These are phyloP conservation scores for Cladophialophora exuberans DNA, from an alignment of 2,329 filamentous ascomycete species.

Conservation along the genomic window DNA sequence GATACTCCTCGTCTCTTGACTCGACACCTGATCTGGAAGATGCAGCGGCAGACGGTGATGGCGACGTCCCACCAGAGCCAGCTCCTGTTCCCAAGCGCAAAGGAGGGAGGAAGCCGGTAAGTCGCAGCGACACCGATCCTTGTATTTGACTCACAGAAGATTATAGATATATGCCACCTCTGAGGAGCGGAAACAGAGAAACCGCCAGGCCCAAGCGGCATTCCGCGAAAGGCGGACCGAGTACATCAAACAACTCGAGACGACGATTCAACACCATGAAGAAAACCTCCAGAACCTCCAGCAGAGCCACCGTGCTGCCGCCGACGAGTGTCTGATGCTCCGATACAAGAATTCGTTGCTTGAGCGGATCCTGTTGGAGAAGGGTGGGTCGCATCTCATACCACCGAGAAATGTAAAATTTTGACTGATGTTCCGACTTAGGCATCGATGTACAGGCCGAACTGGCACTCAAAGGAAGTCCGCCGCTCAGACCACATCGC, in stretches of 20 bases:
- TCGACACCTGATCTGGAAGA: conserved; percentile 52
- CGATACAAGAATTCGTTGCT: conserved; percentile 97
- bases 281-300: conserved; percentile 90
- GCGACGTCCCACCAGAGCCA: conserved; percentile 41
- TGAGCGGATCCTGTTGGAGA: conserved; percentile 93
- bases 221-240: conserved; percentile 96
- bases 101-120: conserved; percentile 94
- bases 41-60: conserved; percentile 34
- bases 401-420: background rate
- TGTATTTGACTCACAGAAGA: conserved; percentile 4
- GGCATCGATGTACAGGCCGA: conserved; percentile 98
- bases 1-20: conserved; percentile 48
- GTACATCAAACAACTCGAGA: conserved; percentile 98
- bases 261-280: conserved; percentile 96
- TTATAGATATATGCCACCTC: conserved; percentile 94
- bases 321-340: conserved; percentile 96
- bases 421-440: conserved; percentile 40
- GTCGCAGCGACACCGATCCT: conserved; percentile 38
- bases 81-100: conserved; percentile 79
- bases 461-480: conserved; percentile 87
- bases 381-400: conserved; percentile 61
- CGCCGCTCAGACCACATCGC: conserved; percentile 63
- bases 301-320: conserved; percentile 89
- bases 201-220: conserved; percentile 93
- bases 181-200: conserved; percentile 96